Conservation (phyloP, 2,329 filamentous ascomycete genomes). For the Acephala macrosclerotiorum region DNA sequence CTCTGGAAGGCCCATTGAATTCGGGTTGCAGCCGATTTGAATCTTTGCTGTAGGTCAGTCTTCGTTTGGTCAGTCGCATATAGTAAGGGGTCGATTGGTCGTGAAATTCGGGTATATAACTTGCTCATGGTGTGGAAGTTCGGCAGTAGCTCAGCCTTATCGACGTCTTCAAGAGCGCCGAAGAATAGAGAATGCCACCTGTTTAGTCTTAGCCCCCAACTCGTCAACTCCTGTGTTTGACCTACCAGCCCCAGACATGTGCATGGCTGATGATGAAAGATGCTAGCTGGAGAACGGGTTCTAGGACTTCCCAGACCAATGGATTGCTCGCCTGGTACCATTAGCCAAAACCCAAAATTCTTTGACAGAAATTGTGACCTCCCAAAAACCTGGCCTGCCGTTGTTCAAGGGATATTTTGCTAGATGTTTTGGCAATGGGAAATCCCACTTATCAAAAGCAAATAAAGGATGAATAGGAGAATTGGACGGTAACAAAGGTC, state of each 20-base stretch:
- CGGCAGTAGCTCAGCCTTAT: not conserved
- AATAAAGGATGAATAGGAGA: conserved; percentile 21
- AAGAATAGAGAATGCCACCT: conserved; percentile 22
- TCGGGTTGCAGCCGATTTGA: not conserved
- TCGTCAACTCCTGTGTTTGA: not conserved
- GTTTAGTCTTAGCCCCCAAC: not conserved
- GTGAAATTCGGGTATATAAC: not conserved
- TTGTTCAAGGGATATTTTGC: conserved; percentile 21
- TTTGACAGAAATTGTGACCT: conserved; percentile 9
- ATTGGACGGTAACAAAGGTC: not conserved
- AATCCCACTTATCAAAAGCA: conserved; percentile 16
- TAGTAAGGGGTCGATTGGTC: not conserved
- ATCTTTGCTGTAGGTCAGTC: not conserved
- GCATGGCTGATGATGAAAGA: conserved; percentile 17
- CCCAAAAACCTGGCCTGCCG: conserved; percentile 23
- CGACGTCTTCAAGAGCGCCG: not conserved
- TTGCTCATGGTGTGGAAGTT: not conserved
- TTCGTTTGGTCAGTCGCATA: not conserved
- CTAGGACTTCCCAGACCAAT: conserved; percentile 17
- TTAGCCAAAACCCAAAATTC: not conserved
- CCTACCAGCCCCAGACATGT: conserved; percentile 24
- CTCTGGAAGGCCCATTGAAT: not conserved
- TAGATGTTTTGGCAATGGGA: conserved; percentile 7
- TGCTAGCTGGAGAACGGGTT: conserved; percentile 16
- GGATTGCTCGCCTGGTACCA: conserved; percentile 17